phyloP scores from a whole-genome alignment of 163 green algal genomes.

The Coccomyxa subellipsoidea region DNA sequence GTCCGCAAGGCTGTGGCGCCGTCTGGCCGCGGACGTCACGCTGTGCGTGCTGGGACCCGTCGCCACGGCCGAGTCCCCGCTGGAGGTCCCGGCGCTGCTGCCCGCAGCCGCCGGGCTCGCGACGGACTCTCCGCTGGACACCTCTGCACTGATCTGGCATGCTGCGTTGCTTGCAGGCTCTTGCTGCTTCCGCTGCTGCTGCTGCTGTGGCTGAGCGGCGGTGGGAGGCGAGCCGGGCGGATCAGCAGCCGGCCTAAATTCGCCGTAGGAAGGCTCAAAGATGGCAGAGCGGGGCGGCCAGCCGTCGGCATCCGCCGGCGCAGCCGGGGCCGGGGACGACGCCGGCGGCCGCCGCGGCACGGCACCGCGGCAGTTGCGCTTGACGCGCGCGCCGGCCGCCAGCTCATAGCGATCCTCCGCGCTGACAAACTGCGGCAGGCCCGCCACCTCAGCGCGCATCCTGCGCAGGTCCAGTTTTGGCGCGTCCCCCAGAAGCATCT shows the following conservation, averaged over 20 bases:
- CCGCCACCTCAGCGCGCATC: background rate
- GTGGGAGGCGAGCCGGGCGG: background rate
- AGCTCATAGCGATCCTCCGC: background rate
- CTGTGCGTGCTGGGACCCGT: background rate
- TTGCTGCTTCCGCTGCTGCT: background rate
- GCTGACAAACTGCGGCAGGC: background rate
- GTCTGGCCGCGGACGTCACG: background rate
- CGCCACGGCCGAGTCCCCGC: background rate
- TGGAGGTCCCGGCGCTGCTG: background rate
- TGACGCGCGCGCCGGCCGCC: background rate
- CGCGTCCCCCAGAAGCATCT: background rate
- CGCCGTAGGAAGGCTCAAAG: background rate
- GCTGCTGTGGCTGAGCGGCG: too few relatives aligned
- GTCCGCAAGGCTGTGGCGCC: background rate
- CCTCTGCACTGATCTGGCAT: background rate
- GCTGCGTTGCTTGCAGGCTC: background rate
- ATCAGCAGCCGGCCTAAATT: background rate
- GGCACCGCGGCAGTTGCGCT: background rate
- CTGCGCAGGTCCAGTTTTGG: background rate
- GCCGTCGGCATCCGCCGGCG: too few relatives aligned
- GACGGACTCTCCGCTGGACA: background rate
- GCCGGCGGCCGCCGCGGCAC: background rate
- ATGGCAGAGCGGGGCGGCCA: background rate
- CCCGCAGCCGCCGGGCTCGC: background rate
- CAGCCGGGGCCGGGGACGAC: too few relatives aligned